Conservation (phyloP, 768 basidiomycete genomes). For the Xerocomellus intermedius region DNA sequence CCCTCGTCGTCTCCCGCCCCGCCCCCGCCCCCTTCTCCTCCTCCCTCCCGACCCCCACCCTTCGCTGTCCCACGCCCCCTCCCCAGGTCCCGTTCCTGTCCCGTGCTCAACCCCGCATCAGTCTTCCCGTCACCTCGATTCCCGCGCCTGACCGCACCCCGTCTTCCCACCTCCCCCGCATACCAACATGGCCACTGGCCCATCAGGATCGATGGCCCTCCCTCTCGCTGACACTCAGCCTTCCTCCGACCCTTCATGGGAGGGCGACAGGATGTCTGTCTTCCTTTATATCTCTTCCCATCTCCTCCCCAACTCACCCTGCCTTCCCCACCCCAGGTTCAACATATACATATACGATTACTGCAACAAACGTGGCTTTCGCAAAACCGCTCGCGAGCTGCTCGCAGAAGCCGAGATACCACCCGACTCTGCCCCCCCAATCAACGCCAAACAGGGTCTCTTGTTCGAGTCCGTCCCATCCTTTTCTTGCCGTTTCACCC, state of each 20-base stretch:
- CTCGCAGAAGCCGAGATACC: constrained; percentile 65
- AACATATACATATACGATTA: constrained; percentile 90
- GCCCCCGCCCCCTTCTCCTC: background rate
- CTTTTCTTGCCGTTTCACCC: background rate
- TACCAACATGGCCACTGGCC: constrained; percentile 21
- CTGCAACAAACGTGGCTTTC: constrained; percentile 75
- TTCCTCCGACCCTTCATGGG: constrained; percentile 59
- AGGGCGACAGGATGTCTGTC: constrained; percentile 80
- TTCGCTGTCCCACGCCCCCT: background rate
- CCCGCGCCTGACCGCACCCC: background rate
- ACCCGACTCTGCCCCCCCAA: constrained; percentile 64
- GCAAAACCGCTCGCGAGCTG: constrained; percentile 69
- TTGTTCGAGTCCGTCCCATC: constrained; percentile 66
- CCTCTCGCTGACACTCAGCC: constrained; percentile 7
- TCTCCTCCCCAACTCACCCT: constrained; percentile 4
- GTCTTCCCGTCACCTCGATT: constrained; percentile 2
- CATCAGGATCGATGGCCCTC: constrained; percentile 28
- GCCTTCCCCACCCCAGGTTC: constrained; percentile 51
- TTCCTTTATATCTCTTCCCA: constrained; percentile 1
- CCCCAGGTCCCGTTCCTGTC: too few relatives aligned
- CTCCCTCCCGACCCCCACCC: background rate
- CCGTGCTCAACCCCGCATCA: background rate
- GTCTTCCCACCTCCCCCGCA: background rate
- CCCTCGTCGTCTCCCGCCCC: background rate
- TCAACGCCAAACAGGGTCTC: constrained; percentile 79